A percentile compares a stretch with the other conserved stretches of the same genome.
Conservation (phyloP, 768 basidiomycete genomes). For the Lactarius tabidus region DNA sequence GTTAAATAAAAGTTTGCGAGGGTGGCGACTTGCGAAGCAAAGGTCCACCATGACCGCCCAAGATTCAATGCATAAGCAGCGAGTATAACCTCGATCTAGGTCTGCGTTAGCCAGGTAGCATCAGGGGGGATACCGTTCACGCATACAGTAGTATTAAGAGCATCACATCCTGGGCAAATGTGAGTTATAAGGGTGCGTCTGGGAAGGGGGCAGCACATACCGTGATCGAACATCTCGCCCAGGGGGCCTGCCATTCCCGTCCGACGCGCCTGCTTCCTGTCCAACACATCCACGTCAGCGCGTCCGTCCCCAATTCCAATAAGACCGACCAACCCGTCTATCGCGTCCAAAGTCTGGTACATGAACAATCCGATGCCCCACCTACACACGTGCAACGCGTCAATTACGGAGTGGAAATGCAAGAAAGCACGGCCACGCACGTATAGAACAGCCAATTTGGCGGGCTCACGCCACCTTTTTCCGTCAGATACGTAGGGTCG, state of each 20-base stretch:
- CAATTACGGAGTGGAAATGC: not conserved
- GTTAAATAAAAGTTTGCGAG: slow-evolving; percentile 70
- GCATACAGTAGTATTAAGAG: slow-evolving; percentile 86
- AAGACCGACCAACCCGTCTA: slow-evolving; percentile 65
- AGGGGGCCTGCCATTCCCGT: slow-evolving; percentile 98
- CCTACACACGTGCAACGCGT: slow-evolving; percentile 37
- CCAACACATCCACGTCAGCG: slow-evolving; percentile 5
- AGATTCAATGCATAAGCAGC: slow-evolving; percentile 82
- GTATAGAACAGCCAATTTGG: slow-evolving; percentile 91
- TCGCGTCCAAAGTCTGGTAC: slow-evolving; percentile 87
- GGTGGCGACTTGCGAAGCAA: slow-evolving; percentile 71
- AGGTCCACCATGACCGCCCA: slow-evolving; percentile 96
- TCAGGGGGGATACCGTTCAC: not conserved
- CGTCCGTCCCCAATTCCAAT: slow-evolving; percentile 9
- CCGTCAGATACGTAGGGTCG: slow-evolving; percentile 71
- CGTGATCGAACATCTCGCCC: slow-evolving; percentile 98
- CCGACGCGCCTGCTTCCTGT: slow-evolving; percentile 89
- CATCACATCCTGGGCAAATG: slow-evolving; percentile 66
- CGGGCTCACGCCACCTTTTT: slow-evolving; percentile 59
- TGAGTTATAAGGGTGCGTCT: not conserved
- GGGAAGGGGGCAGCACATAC: slow-evolving; percentile 38
- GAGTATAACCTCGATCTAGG: slow-evolving; percentile 82
- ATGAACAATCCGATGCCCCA: slow-evolving; percentile 87
- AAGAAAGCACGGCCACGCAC: slow-evolving; percentile 39
- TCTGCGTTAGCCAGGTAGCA: slow-evolving; percentile 2